Base-by-base conservation (phyloP, 805 yeast genomes). In the Schwanniomyces sp. region DNA sequence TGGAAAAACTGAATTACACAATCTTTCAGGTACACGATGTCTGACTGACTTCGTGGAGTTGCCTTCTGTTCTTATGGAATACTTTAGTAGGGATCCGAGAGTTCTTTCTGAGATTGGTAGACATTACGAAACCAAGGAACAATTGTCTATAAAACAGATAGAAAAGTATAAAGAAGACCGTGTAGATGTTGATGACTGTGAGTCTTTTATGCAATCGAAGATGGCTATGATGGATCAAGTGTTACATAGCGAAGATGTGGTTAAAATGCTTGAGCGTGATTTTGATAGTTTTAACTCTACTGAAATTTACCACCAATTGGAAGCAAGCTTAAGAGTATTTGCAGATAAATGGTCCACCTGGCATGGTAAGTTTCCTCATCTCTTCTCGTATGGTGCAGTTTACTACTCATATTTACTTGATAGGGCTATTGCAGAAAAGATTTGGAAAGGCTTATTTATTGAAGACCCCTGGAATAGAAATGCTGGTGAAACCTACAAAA, bases 61-160 rank as follows among this genome's bases (percentile, higher is more conserved):
- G 39, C 99, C 99, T 1, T 90, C 97, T 11, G 92, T 94, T n/a
- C 66, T 94, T 46, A 92, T 91, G 96, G 99, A 94, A 63, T 85
- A 84, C 56, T 94, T 94, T 68, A 91, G 96, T 18, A 81, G 83
- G 40, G 92, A 88, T 61, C 82, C 85, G 8, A 72, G 91, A 38
- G 96, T 94, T 0, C 67, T 94, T 38, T 70, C 79, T 42, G 69
- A 80, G 25, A 87, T 88, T 56, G 96, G 96, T 1, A 72, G 76
- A 40, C 96, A 91, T 64, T 74, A 82, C 58, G 66, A 72, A 49
- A 88, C 96, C 0, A 85, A 82, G 29, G 81, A 81, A 52, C 79
- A 79, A 2, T 70, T 88, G 27, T 81, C 88, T 2, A 53, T 60
- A 36, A 64, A 70, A 11, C 55, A 83, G 16, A 65, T 88, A n/a